These are phyloP conservation scores for Stephania japonica DNA, from an alignment of 164 flowering plant genomes.

Conservation along the genomic window DNA sequence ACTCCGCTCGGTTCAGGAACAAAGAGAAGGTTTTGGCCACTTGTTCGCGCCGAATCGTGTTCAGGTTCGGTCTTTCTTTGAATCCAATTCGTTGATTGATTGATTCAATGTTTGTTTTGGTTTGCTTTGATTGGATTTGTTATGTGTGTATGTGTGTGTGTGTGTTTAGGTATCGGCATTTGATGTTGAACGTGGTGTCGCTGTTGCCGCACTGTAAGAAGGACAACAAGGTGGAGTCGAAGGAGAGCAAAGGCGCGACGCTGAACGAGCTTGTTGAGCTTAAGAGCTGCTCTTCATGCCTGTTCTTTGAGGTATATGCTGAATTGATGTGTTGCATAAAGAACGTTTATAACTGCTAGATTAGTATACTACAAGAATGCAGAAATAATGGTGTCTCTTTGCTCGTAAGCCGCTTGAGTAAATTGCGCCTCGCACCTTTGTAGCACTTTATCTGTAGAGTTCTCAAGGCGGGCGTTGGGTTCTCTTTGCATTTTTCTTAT, in stretches of 20 bases:
- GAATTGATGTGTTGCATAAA: neutral
- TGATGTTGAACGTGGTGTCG: slow-evolving; percentile 95
- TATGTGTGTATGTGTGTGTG: slow-evolving; percentile 1
- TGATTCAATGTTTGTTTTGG: neutral
- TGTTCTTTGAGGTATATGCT: slow-evolving; percentile 78
- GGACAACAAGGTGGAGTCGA: slow-evolving; percentile 87
- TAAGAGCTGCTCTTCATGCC: slow-evolving; percentile 68
- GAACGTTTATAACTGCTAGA: too few species aligned
- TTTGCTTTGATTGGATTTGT: neutral
- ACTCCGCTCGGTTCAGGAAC: slow-evolving; percentile 44
- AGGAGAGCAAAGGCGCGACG: slow-evolving; percentile 66
- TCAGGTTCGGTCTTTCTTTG: slow-evolving; percentile 33
- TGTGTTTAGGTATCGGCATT: slow-evolving; percentile 70
- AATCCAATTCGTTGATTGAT: too few species aligned
- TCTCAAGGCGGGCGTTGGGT: too few species aligned
- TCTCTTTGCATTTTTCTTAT: too few species aligned
- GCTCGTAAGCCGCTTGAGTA: too few species aligned
- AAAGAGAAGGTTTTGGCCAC: slow-evolving; percentile 88
- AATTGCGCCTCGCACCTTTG: too few species aligned
- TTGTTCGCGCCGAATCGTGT: slow-evolving; percentile 87
- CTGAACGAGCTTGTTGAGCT: slow-evolving; percentile 76
- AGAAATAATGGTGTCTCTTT: too few species aligned
- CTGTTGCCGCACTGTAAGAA: slow-evolving; percentile 90
- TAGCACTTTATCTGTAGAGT: too few species aligned
- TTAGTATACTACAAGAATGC: too few species aligned